Conservation (phyloP, 352 stramenopile genomes). For the Pythium dissotocum region DNA sequence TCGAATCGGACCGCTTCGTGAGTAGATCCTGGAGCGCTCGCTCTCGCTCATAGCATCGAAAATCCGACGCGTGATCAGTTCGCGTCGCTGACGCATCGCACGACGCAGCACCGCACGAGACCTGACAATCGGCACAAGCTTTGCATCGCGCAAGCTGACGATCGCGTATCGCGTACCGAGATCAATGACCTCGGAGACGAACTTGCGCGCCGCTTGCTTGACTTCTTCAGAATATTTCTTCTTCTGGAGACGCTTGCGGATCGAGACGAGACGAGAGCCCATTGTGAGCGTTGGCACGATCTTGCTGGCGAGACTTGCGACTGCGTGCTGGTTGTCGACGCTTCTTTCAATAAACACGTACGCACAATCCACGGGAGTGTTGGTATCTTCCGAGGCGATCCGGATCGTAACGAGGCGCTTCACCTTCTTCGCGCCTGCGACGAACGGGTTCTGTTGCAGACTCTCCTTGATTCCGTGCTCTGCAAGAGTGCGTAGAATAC, state of each 20-base stretch:
- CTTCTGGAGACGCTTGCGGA: slow-evolving; percentile 55
- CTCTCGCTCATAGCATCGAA: slow-evolving; percentile 52
- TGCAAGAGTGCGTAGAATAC: slow-evolving; percentile 42
- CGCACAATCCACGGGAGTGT: slow-evolving; percentile 40
- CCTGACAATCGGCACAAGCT: slow-evolving; percentile 44
- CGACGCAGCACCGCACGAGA: slow-evolving; percentile 47
- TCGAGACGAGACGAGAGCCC: slow-evolving; percentile 60
- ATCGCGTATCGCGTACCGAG: slow-evolving; percentile 38
- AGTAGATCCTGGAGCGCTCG: slow-evolving; percentile 60
- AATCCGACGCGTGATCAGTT: slow-evolving; percentile 42
- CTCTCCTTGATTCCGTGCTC: slow-evolving; percentile 68
- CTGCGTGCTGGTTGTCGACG: slow-evolving; percentile 37
- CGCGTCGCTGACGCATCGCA: slow-evolving; percentile 49
- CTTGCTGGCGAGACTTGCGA: slow-evolving; percentile 54
- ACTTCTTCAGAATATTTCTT: slow-evolving; percentile 45
- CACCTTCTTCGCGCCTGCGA: slow-evolving; percentile 39
- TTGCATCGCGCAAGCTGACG: slow-evolving; percentile 40
- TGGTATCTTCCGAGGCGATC: slow-evolving; percentile 57
- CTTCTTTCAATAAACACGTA: slow-evolving; percentile 68
- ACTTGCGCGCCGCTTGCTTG: slow-evolving; percentile 24
- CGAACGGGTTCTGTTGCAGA: slow-evolving; percentile 64
- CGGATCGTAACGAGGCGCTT: slow-evolving; percentile 54
- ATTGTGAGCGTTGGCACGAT: slow-evolving; percentile 68
- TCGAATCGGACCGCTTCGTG: slow-evolving; percentile 43
- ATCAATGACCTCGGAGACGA: slow-evolving; percentile 38